Conservation (phyloP, 2,329 filamentous ascomycete genomes). For the Neopestalotiopsis sp. region DNA sequence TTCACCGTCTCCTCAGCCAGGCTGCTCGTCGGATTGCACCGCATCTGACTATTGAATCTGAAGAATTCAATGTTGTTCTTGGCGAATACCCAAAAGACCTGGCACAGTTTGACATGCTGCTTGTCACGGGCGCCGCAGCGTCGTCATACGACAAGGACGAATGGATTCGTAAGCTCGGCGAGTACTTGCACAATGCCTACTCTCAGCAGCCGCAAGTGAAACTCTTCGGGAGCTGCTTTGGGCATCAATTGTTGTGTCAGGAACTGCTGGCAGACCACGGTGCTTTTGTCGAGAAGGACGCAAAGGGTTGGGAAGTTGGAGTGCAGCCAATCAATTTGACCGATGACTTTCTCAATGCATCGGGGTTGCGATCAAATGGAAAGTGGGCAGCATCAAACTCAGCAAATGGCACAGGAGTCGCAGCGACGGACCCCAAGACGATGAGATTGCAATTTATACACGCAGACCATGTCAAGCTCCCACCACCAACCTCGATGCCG, state of each 20-base stretch:
- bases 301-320: conserved; percentile 29
- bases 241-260: conserved; percentile 41
- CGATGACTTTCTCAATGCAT: conserved; percentile 21
- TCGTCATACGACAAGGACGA: conserved; percentile 21
- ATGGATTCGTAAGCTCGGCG: conserved; percentile 14
- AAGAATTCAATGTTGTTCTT: conserved; percentile 40
- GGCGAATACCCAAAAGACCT: conserved; percentile 35
- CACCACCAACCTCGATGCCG: conserved; percentile 14
- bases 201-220: conserved; percentile 29
- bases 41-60: conserved; percentile 27
- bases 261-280: conserved; percentile 33
- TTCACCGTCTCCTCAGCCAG: background rate
- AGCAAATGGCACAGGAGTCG: background rate
- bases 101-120: conserved; percentile 34
- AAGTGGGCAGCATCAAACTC: conserved; percentile 19
- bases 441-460: conserved; percentile 42
- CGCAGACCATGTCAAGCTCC: conserved; percentile 25
- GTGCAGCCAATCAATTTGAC: conserved; percentile 20
- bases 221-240: conserved; percentile 44
- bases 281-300: conserved; percentile 22
- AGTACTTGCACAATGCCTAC: conserved; percentile 30
- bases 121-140: conserved; percentile 40
- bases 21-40: background rate
- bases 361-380: conserved; percentile 17
- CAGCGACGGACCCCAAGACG: conserved; percentile 17